phyloP scores from a whole-genome alignment of 352 stramenopile species.

The Globisporangium ultimum region DNA sequence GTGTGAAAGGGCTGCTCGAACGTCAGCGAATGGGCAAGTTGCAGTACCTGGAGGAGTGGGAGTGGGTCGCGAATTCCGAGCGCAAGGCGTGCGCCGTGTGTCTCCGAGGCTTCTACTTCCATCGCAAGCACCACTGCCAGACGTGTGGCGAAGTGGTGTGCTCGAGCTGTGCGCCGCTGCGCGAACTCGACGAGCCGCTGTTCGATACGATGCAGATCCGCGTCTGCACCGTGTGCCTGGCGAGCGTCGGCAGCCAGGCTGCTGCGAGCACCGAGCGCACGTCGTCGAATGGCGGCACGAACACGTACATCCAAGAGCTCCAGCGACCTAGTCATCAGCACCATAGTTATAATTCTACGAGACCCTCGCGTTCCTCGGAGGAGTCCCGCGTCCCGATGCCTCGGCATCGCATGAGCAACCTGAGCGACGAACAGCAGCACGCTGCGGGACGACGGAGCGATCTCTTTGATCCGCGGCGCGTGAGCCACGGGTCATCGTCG shows the following conservation, averaged over 20 bases:
- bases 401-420: neutral
- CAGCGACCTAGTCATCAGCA: constrained; percentile 18
- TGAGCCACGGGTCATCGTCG: constrained; percentile 19
- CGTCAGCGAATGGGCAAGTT: constrained; percentile 70
- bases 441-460: constrained; percentile 12
- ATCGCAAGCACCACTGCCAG: constrained; percentile 71
- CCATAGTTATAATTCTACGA: neutral
- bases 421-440: constrained; percentile 14
- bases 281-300: constrained; percentile 43
- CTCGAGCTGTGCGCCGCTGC: constrained; percentile 62
- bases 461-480: constrained; percentile 16
- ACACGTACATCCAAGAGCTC: constrained; percentile 39
- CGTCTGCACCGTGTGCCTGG: constrained; percentile 70
- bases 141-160: constrained; percentile 81
- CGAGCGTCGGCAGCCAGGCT: constrained; percentile 29
- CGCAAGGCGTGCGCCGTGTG: constrained; percentile 81
- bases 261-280: constrained; percentile 21
- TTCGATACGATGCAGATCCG: constrained; percentile 59
- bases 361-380: constrained; percentile 2
- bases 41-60: constrained; percentile 77
- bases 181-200: constrained; percentile 67
- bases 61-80: constrained; percentile 66
- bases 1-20: constrained; percentile 61
- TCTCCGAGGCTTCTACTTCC: constrained; percentile 74
- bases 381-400: constrained; percentile 1